Evolutionary conservation across 2,329 filamentous ascomycete species (phyloP), one percentile per base, ranked within the genome.

Genomic region (Lachnellula arida): DNA sequence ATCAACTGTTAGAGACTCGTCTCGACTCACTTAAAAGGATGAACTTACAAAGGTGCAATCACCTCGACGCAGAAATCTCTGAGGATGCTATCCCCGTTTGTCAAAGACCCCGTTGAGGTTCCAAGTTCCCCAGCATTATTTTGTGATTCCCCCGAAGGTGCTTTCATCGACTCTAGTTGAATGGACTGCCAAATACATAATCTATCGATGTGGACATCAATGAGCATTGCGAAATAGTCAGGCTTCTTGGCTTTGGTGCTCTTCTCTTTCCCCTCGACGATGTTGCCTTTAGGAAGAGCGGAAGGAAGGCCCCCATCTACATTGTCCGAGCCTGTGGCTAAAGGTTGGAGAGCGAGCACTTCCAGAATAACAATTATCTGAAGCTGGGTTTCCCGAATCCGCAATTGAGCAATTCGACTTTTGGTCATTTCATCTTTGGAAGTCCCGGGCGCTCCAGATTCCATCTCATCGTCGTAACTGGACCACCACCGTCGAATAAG

Each of bases 131-230:
- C 54, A 25, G 19, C 28, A 72, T 61, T 54, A 73, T 75, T 55
- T 75, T 74, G 47, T 71, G 69, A 53, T 68, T 70, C 54, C 72
- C 69, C 43, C 73, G 72, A 2, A 61, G 59, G 1, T 12, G 48
- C 55, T 59, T 71, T 61, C 46, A 80, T 71, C 53, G 83, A 80
- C 60, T 87, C 81, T 22, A 83, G 74, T 37, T 85, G 83, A 7
- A 89, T 85, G 3, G 88, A 90, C 67, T 92, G 87, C 89, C 89
- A 93, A 57, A 94, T 94, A 65, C 87, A 90, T 23, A 94, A 75
- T 47, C 87, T 84, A 70, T 94, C 89, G 7, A 89, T 81, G 51
- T 91, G 81, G 0, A 91, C 76, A 66, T 93, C 89, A 4, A 91
- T 75, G 19, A 89, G 76, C 7, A 84, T 73, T 1, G 79, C 78